Evolutionary conservation across 306 rosid genomes (phyloP).

Genomic region (Neltuma alba): DNA sequence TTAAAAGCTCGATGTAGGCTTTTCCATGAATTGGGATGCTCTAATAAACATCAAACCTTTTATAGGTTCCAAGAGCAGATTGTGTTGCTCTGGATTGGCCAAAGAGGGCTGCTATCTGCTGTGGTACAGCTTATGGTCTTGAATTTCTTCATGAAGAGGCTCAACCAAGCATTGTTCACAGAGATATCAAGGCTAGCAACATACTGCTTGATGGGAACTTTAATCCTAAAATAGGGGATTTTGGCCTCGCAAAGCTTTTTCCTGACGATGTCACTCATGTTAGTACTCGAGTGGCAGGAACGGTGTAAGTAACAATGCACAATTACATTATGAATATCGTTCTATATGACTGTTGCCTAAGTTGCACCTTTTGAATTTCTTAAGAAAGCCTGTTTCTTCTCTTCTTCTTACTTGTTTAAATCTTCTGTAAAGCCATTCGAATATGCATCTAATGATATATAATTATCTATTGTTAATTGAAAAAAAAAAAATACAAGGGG

Average conservation of each 20-base stretch:
- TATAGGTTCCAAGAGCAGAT: conserved; percentile 67
- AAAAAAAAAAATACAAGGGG: neutral
- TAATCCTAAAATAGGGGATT: conserved; percentile 82
- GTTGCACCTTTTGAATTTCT: neutral
- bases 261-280: conserved; percentile 95
- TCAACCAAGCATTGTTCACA: conserved; percentile 76
- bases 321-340: conserved; percentile 11
- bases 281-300: conserved; percentile 94
- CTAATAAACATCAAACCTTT: conserved; percentile 30
- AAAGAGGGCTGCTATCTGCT: conserved; percentile 74
- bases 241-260: conserved; percentile 92
- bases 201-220: conserved; percentile 73
- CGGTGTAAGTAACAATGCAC: conserved; percentile 61
- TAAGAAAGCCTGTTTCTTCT: neutral
- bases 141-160: conserved; percentile 82
- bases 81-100: conserved; percentile 70
- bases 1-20: conserved; percentile 16
- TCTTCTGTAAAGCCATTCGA: neutral
- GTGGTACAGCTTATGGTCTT: conserved; percentile 79
- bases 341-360: conserved; percentile 18
- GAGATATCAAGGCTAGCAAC: conserved; percentile 96
- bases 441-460: neutral
- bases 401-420: neutral
- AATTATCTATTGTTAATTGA: neutral
- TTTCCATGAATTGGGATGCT: conserved; percentile 20